Conservation (phyloP, 2,329 filamentous ascomycete species). For the Coniochaeta sp. region DNA sequence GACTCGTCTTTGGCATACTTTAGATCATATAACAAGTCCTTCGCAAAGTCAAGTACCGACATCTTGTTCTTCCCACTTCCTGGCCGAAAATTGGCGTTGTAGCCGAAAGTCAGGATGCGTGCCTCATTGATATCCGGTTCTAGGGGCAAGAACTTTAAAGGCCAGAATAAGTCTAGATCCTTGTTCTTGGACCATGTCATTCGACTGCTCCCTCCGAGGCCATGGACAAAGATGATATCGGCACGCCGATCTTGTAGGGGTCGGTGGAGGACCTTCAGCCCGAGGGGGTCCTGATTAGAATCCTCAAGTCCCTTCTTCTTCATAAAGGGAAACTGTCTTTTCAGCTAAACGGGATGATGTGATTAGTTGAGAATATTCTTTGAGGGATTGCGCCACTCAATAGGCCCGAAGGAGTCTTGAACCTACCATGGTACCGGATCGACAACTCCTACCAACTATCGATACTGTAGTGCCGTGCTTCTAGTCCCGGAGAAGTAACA, state of each 20-base stretch:
- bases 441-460: too few relatives aligned
- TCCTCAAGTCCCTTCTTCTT: background rate
- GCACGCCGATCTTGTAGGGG: conserved; percentile 4
- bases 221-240: conserved; percentile 26
- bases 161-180: conserved; percentile 22
- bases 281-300: background rate
- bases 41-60: conserved; percentile 23
- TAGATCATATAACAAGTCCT: conserved; percentile 20
- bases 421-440: too few relatives aligned
- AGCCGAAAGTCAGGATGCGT: conserved; percentile 25
- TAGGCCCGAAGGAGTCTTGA: too few relatives aligned
- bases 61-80: conserved; percentile 11
- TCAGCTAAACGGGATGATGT: background rate
- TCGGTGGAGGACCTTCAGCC: background rate
- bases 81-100: conserved; percentile 18
- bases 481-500: too few relatives aligned
- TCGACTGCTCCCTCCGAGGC: conserved; percentile 22
- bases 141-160: conserved; percentile 21
- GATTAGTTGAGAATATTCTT: background rate
- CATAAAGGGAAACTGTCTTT: background rate
- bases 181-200: conserved; percentile 22
- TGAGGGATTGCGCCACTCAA: too few relatives aligned
- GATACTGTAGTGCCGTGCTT: too few relatives aligned
- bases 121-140: conserved; percentile 18
- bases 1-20: conserved; percentile 15